Evolutionary conservation across 257 asterid species (phyloP).

Genomic region (Sherardia arvensis): DNA sequence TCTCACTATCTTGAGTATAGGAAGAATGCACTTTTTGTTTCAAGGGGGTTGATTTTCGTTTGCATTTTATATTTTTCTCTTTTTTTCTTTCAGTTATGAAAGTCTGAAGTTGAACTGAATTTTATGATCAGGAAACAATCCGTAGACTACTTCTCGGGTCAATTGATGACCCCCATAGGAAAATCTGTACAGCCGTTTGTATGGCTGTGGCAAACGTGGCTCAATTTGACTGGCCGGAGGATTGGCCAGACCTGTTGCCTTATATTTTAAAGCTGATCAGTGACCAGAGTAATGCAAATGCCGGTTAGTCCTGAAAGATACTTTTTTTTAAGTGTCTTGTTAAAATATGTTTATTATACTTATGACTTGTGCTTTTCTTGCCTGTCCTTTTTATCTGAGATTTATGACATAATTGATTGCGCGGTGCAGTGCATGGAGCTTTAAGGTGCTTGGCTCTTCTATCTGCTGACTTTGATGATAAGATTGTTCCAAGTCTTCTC

Average conservation of each 20-base stretch:
- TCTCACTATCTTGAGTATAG: neutral
- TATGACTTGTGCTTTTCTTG: neutral
- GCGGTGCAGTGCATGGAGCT: constrained; percentile 78
- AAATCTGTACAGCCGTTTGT: constrained; percentile 84
- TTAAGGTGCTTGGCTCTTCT: constrained; percentile 87
- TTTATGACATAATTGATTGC: constrained; percentile 2
- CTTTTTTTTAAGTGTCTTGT: constrained; percentile 6
- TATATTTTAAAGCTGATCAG: constrained; percentile 50
- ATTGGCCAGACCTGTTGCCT: constrained; percentile 87
- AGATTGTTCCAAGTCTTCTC: constrained; percentile 64
- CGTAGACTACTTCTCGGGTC: constrained; percentile 57
- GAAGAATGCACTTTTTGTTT: neutral
- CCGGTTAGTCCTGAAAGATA: constrained; percentile 44
- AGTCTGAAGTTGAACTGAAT: constrained; percentile 12
- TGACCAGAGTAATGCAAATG: constrained; percentile 54
- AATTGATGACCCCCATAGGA: constrained; percentile 67
- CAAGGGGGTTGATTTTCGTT: neutral
- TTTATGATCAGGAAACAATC: constrained; percentile 48
- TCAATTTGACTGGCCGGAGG: constrained; percentile 88
- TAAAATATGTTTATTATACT: neutral
- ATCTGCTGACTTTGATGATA: constrained; percentile 87
- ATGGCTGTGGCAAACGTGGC: constrained; percentile 80
- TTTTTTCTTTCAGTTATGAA: neutral
- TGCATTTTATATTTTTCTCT: neutral
- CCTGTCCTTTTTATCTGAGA: neutral